These are phyloP conservation scores for Pleurotus sapidus DNA, from an alignment of 768 basidiomycete genomes.

Conservation along the genomic window DNA sequence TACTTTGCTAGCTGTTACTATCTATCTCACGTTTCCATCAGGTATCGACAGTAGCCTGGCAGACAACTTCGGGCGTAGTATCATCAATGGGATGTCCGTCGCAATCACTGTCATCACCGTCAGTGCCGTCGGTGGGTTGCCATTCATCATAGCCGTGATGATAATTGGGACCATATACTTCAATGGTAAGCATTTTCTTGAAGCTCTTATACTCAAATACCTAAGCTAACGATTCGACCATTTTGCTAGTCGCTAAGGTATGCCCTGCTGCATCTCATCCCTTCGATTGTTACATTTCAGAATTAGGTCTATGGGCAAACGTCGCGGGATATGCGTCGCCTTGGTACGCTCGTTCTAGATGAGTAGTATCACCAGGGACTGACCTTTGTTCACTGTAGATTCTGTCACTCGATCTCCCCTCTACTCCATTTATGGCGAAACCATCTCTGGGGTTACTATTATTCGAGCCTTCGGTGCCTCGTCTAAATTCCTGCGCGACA, in stretches of 20 bases:
- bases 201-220: neutral
- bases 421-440: slow-evolving; percentile 48
- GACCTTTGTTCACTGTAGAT: slow-evolving; percentile 22
- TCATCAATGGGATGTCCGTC: slow-evolving; percentile 69
- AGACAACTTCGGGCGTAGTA: slow-evolving; percentile 82
- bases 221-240: neutral
- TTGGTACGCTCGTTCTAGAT: slow-evolving; percentile 42
- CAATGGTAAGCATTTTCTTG: slow-evolving; percentile 45
- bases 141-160: slow-evolving; percentile 63
- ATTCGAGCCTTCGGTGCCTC: slow-evolving; percentile 87
- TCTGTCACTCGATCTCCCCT: slow-evolving; percentile 47
- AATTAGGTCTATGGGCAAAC: slow-evolving; percentile 68
- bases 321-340: slow-evolving; percentile 79
- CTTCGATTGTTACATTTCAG: neutral
- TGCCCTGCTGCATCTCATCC: neutral
- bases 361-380: neutral
- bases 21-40: slow-evolving; percentile 22
- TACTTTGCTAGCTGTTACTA: slow-evolving; percentile 1
- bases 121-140: slow-evolving; percentile 73
- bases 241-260: slow-evolving; percentile 34
- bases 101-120: slow-evolving; percentile 71
- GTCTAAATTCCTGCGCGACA: slow-evolving; percentile 81
- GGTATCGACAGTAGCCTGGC: slow-evolving; percentile 82
- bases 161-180: slow-evolving; percentile 65
- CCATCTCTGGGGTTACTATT: slow-evolving; percentile 68